phyloP scores from a whole-genome alignment of 805 yeast species.

The Suhomyces faveliae region DNA sequence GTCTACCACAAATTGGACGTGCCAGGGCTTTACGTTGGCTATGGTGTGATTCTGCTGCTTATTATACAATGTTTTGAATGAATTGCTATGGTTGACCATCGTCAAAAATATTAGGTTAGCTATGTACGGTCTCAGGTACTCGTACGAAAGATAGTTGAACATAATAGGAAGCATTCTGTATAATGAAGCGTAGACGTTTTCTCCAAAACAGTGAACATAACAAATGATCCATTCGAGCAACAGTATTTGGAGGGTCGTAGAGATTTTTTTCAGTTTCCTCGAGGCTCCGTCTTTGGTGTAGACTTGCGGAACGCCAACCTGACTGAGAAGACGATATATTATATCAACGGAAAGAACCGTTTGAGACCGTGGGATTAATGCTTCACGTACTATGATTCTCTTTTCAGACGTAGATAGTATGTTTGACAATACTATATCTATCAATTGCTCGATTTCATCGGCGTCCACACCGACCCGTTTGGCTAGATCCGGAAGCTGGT shows the following conservation, averaged over 20 bases:
- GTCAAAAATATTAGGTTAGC: conserved; percentile 12
- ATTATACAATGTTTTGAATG: conserved; percentile 8
- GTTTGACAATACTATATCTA: conserved; percentile 3
- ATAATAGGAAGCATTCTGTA: conserved; percentile 9
- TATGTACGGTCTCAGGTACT: conserved; percentile 13
- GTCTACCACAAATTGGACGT: conserved; percentile 27
- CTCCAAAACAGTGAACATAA: conserved; percentile 10
- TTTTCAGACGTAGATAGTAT: conserved; percentile 1
- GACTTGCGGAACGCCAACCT: conserved; percentile 11
- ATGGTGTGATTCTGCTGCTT: conserved; percentile 1
- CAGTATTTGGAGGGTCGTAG: conserved; percentile 5
- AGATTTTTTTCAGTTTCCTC: conserved; percentile 5
- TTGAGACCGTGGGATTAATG: conserved; percentile 4
- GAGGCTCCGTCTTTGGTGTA: conserved; percentile 6
- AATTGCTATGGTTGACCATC: neutral
- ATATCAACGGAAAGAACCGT: neutral
- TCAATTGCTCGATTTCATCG: neutral
- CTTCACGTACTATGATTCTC: conserved; percentile 2
- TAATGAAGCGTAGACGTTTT: conserved; percentile 1
- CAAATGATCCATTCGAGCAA: conserved; percentile 14
- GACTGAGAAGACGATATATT: conserved; percentile 11
- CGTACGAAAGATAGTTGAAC: conserved; percentile 12
- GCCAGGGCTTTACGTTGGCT: conserved; percentile 23
- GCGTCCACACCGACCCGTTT: conserved; percentile 1
- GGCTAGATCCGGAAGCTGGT: neutral